Evolutionary conservation across 331 rosid species (phyloP).

Genomic region (Stylosanthes scabra): DNA sequence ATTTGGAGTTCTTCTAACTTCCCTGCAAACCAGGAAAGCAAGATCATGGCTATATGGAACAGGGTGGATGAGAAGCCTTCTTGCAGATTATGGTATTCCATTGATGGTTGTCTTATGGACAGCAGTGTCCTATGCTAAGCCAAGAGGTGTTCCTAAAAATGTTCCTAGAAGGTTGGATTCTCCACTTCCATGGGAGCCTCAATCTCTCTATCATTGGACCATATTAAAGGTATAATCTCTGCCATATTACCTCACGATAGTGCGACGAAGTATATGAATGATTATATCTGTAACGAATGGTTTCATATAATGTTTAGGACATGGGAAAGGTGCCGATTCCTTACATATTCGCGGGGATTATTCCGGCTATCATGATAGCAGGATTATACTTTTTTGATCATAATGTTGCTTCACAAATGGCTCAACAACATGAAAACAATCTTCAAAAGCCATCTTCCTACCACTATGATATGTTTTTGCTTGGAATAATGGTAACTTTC

Average conservation of each 20-base stretch:
- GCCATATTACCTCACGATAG: no score
- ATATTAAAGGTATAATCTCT: conserved; percentile 71
- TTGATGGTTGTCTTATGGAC: conserved; percentile 89
- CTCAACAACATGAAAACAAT: conserved; percentile 96
- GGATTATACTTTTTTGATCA: conserved; percentile 97
- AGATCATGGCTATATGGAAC: conserved; percentile 95
- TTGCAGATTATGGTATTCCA: conserved; percentile 90
- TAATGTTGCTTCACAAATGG: conserved; percentile 95
- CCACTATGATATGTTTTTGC: conserved; percentile 89
- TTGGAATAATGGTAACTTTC: conserved; percentile 43
- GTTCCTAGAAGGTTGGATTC: conserved; percentile 82
- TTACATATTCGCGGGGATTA: conserved; percentile 87
- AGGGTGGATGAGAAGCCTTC: conserved; percentile 74
- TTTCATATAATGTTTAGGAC: conserved; percentile 56
- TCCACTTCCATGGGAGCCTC: conserved; percentile 94
- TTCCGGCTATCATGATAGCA: conserved; percentile 97
- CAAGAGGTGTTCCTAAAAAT: conserved; percentile 63
- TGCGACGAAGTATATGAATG: no score
- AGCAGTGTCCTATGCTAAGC: conserved; percentile 72
- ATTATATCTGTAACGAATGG: no score
- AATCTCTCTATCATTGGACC: conserved; percentile 86
- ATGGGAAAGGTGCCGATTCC: conserved; percentile 83
- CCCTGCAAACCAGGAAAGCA: conserved; percentile 84
- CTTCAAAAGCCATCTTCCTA: conserved; percentile 93
- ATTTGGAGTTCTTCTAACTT: conserved; percentile 93